Evolutionary conservation across 1,139 yeast genomes (phyloP).

Genomic region (Pneumocystis oryctolagi): DNA sequence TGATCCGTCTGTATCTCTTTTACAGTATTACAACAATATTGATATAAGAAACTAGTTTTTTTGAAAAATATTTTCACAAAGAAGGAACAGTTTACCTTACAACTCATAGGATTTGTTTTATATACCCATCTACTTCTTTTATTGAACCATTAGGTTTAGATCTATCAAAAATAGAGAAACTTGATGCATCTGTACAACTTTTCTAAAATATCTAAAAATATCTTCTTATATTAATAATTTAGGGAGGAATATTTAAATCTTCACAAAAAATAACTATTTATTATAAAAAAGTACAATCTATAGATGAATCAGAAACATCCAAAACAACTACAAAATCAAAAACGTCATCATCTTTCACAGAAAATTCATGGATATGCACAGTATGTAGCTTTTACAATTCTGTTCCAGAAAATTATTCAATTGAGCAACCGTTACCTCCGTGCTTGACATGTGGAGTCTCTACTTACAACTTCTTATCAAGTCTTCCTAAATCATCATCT

Average conservation of each 20-base stretch:
- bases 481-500: background rate
- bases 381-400: constrained; percentile 64
- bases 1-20: constrained; percentile 19
- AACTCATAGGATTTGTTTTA: constrained; percentile 52
- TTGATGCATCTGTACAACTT: constrained; percentile 33
- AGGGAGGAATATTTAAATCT: constrained; percentile 49
- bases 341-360: background rate
- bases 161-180: constrained; percentile 32
- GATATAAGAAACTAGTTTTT: constrained; percentile 44
- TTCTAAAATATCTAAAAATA: constrained; percentile 20
- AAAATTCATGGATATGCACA: constrained; percentile 35
- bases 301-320: background rate
- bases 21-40: constrained; percentile 23
- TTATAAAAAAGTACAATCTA: background rate
- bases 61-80: constrained; percentile 31
- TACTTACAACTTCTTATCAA: constrained; percentile 1
- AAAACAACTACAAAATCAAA: constrained; percentile 3
- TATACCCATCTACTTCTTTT: constrained; percentile 37
- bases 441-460: constrained; percentile 29
- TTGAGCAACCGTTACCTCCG: constrained; percentile 32
- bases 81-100: constrained; percentile 70
- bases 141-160: constrained; percentile 37
- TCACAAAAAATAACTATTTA: constrained; percentile 55
- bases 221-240: background rate
- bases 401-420: constrained; percentile 27